Conservation (phyloP, 2,329 filamentous ascomycete species). For the Passalora sequoiae region DNA sequence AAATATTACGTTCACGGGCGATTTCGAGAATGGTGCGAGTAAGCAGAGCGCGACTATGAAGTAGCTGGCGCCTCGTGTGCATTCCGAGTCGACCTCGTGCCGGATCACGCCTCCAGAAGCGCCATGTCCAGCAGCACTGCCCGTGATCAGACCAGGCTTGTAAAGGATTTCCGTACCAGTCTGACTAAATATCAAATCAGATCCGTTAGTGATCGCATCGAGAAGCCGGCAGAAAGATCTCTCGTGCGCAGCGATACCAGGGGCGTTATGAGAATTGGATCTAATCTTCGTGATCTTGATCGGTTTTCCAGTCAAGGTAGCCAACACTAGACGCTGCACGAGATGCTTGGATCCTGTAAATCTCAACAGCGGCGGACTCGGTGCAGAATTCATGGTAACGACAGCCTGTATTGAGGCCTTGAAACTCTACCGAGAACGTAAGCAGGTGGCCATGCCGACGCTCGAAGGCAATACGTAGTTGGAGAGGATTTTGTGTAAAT, state of each 20-base stretch:
- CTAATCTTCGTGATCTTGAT: conserved; percentile 93
- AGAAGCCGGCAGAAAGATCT: conserved; percentile 93
- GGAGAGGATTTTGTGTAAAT: too few species aligned
- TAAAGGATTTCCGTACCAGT: conserved; percentile 92
- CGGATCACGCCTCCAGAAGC: conserved; percentile 69
- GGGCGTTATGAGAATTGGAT: conserved; percentile 74
- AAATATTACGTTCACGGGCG: conserved; percentile 83
- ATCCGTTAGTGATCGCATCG: conserved; percentile 91
- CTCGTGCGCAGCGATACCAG: conserved; percentile 86
- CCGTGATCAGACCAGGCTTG: conserved; percentile 86
- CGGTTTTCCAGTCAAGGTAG: conserved; percentile 83
- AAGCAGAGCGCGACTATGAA: conserved; percentile 86
- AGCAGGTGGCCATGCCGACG: too few species aligned
- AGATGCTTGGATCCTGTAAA: conserved; percentile 84
- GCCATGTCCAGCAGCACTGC: conserved; percentile 70
- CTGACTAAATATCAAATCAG: conserved; percentile 90
- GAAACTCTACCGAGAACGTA: too few species aligned
- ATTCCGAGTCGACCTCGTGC: conserved; percentile 72
- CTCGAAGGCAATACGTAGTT: too few species aligned
- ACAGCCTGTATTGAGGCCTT: too few species aligned
- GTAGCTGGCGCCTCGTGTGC: conserved; percentile 79
- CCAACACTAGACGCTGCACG: conserved; percentile 75
- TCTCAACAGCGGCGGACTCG: conserved; percentile 29
- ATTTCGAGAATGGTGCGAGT: conserved; percentile 87
- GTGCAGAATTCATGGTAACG: conserved; percentile 27